A percentile compares a stretch with the other conserved stretches of the same genome.
Conservation (phyloP, 371 early-diverging fungal species). For the Mortierella sp. region DNA sequence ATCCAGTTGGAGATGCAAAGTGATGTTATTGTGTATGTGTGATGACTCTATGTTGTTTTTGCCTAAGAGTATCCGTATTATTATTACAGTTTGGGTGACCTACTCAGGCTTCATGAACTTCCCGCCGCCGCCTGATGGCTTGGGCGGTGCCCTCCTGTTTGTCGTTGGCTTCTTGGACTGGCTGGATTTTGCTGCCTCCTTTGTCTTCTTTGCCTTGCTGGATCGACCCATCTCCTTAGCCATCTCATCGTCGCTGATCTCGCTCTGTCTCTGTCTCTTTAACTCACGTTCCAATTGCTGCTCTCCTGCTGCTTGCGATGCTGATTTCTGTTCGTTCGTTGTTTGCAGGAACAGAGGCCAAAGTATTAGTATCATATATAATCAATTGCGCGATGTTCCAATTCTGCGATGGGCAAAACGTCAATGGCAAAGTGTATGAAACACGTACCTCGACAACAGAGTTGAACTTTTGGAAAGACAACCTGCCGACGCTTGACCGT, state of each 20-base stretch:
- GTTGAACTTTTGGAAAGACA: slow-evolving; percentile 68
- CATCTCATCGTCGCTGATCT: slow-evolving; percentile 44
- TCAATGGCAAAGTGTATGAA: not conserved
- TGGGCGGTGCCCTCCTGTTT: slow-evolving; percentile 36
- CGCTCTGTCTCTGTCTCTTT: slow-evolving; percentile 35
- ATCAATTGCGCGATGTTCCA: not conserved
- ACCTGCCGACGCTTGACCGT: slow-evolving; percentile 60
- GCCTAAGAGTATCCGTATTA: not conserved
- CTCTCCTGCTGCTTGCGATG: slow-evolving; percentile 22
- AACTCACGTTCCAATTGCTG: slow-evolving; percentile 53
- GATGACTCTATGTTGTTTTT: not conserved
- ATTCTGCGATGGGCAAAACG: not conserved
- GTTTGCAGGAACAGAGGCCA: not conserved
- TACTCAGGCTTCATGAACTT: slow-evolving; percentile 36
- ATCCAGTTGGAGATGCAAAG: not conserved
- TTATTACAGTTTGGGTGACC: not conserved
- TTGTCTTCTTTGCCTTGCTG: slow-evolving; percentile 29
- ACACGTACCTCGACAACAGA: slow-evolving; percentile 59
- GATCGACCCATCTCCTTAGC: slow-evolving; percentile 26
- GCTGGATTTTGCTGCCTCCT: slow-evolving; percentile 7
- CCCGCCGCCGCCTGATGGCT: not conserved
- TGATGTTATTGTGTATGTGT: not conserved
- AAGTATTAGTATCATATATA: not conserved
- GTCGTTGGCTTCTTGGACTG: slow-evolving; percentile 18
- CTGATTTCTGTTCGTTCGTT: slow-evolving; percentile 24